These are phyloP conservation scores for Suhomyces pyralidae DNA, from an alignment of 805 yeast species.

Conservation along the genomic window DNA sequence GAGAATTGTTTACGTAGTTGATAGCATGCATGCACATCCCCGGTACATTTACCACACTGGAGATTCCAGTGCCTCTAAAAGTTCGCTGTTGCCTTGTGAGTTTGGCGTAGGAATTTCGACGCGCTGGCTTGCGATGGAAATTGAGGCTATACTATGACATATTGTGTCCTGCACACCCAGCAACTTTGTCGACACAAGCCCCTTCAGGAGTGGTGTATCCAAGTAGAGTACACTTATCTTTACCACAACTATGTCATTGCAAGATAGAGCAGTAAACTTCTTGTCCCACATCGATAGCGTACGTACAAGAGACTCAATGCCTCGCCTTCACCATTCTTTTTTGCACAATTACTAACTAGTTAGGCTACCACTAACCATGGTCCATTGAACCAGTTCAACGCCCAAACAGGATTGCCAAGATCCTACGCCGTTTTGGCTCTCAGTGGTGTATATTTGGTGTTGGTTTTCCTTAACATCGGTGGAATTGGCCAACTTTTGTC, in stretches of 20 bases:
- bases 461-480: conserved; percentile 86
- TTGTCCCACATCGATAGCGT: conserved; percentile 48
- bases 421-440: conserved; percentile 76
- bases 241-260: conserved; percentile 31
- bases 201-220: neutral
- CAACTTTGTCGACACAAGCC: conserved; percentile 3
- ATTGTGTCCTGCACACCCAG: conserved; percentile 4
- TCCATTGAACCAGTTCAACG: conserved; percentile 37
- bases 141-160: neutral
- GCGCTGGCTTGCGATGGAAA: neutral
- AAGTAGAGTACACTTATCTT: neutral
- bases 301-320: conserved; percentile 21
- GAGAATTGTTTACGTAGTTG: neutral
- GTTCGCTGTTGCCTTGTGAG: neutral
- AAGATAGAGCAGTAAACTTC: conserved; percentile 45
- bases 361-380: conserved; percentile 31
- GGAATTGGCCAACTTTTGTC: conserved; percentile 94
- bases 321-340: neutral
- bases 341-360: conserved; percentile 11
- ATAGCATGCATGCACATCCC: neutral
- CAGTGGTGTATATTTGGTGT: conserved; percentile 62
- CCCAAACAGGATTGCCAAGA: conserved; percentile 64
- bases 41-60: neutral
- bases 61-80: neutral
- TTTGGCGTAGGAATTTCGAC: neutral